Evolutionary conservation across 2,329 filamentous ascomycete genomes (phyloP), one percentile per base, ranked within the genome.

Genomic region (Penicillium paneum): DNA sequence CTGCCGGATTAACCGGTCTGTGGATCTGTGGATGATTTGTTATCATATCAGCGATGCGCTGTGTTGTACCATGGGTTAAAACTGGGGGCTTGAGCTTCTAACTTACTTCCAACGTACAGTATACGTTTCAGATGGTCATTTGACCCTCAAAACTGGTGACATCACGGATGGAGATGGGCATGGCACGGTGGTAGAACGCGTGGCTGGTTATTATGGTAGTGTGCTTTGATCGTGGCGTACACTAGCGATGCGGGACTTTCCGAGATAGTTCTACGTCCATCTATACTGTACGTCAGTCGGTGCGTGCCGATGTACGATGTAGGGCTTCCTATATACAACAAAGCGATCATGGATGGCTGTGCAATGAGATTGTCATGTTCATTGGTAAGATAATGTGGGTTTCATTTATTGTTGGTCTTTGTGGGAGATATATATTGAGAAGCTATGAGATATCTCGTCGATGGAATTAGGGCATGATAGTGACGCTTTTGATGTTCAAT

Each of bases 191-290:
- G 8, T 24, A 3, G 11, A 10, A 24, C 39, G 52, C 11, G 28
- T 44, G 28, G n/a, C 19, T 44, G 19, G 39, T 44, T 54, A 32
- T 39, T 49, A 54, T 50, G 45, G 28, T 38, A 34, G 19, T 24
- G 17, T 28, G 19, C 24, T 49, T 49, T 17, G 38, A 19, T 38
- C 21, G n/a, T 43, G 34, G 39, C n/a, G 6, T 48, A 31, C n/a
- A 29, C 39, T 39, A 43, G 29, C 7, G 31, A 24, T 35, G 10
- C 26, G 44, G 45, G 39, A 26, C 11, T 32, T 43, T 21, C 40
- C 28, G 19, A 49, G 15, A 32, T 43, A 12, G 2, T 26, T 49
- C 24, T 26, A 41, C 15, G 39, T 49, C 19, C 38, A 44, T 38
- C 19, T 47, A 34, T 8, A 32, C 21, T 15, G 5, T 49, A 44